phyloP scores from a whole-genome alignment of 441 rosid species.

The Cnidoscolus chayamansa region DNA sequence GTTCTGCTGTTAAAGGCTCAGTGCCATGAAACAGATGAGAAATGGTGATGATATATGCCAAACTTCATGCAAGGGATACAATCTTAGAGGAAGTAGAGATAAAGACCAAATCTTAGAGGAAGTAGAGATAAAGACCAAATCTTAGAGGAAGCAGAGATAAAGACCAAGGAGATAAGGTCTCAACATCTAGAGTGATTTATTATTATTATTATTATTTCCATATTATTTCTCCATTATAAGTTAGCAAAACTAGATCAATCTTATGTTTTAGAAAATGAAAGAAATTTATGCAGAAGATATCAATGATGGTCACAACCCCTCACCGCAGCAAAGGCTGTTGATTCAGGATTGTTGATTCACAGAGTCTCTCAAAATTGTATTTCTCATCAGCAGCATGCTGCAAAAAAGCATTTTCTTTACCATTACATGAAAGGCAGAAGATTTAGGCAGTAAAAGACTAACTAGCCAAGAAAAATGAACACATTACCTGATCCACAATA shows the following conservation, averaged over 20 bases:
- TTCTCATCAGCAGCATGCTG: constrained; percentile 99
- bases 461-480: constrained; percentile 14
- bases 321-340: constrained; percentile 95
- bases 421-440: constrained; percentile 15
- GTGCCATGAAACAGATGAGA: neutral
- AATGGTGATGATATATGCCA: neutral
- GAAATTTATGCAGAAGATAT: neutral
- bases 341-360: constrained; percentile 80
- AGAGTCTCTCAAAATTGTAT: constrained; percentile 82
- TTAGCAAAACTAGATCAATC: constrained; percentile 1
- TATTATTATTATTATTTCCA: neutral
- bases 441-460: constrained; percentile 16
- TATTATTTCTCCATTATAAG: neutral
- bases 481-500: constrained; percentile 91
- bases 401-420: constrained; percentile 10
- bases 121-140: too few relatives aligned
- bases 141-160: neutral
- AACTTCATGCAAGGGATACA: neutral
- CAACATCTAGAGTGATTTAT: neutral
- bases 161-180: too few relatives aligned
- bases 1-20: neutral
- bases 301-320: constrained; percentile 29
- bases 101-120: neutral
- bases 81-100: constrained; percentile 3
- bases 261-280: neutral